Percentiles rank a stretch among this genome's conserved stretches.
phyloP scores from a whole-genome alignment of 805 yeast species.

The Wickerhamiella brachini region DNA sequence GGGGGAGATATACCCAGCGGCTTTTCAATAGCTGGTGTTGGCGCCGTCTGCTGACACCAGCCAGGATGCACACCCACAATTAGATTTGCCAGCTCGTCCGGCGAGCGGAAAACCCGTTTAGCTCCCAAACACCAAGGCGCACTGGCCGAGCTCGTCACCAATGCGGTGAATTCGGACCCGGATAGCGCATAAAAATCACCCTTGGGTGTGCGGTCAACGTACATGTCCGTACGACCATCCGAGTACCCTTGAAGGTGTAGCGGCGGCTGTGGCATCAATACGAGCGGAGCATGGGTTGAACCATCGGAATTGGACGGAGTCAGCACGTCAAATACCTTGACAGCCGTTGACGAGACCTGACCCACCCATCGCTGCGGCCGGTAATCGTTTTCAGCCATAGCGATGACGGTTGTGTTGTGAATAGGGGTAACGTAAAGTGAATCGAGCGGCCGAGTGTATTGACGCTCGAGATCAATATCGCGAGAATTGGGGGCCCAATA shows the following conservation, averaged over 20 bases:
- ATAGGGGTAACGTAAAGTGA: constrained; percentile 71
- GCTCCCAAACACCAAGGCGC: constrained; percentile 14
- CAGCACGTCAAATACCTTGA: constrained; percentile 68
- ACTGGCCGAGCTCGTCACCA: constrained; percentile 51
- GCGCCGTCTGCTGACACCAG: constrained; percentile 13
- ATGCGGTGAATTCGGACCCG: constrained; percentile 58
- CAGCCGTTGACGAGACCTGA: constrained; percentile 55
- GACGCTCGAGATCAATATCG: constrained; percentile 41
- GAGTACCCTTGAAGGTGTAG: constrained; percentile 5
- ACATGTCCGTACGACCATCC: constrained; percentile 33
- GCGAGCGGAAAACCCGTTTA: constrained; percentile 3
- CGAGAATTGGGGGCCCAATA: constrained; percentile 87
- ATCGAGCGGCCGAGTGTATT: constrained; percentile 41
- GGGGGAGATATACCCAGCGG: constrained; percentile 1
- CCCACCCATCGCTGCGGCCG: constrained; percentile 68
- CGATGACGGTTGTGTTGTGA: constrained; percentile 66
- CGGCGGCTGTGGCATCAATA: constrained; percentile 28
- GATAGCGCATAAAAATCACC: constrained; percentile 59
- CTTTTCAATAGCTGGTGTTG: neutral
- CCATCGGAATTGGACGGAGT: constrained; percentile 6
- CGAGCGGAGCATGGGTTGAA: constrained; percentile 12
- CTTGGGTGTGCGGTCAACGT: constrained; percentile 46
- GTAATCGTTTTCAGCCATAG: constrained; percentile 42
- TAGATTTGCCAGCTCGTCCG: constrained; percentile 2
- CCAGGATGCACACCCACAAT: constrained; percentile 20